Conservation (phyloP, 2,329 filamentous ascomycete species). For the Cladobotryum protrusum region DNA sequence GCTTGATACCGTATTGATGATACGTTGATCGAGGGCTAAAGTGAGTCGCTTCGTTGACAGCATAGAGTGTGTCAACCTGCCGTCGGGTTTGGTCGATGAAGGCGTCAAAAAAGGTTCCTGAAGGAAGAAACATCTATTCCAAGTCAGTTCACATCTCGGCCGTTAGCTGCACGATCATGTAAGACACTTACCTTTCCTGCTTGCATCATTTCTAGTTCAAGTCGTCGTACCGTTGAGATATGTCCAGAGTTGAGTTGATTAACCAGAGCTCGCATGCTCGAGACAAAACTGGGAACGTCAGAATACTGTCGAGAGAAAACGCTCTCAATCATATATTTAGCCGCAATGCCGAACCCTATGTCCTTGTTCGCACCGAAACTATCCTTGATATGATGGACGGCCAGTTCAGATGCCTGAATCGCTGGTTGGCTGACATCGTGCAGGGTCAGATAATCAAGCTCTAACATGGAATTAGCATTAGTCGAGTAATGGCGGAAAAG, state of each 20-base stretch:
- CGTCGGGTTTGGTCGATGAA: slow-evolving; percentile 36
- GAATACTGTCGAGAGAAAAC: slow-evolving; percentile 30
- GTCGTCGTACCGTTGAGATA: slow-evolving; percentile 36
- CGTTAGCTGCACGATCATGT: not conserved
- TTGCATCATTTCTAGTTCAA: slow-evolving; percentile 47
- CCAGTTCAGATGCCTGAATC: slow-evolving; percentile 36
- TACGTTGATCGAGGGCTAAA: slow-evolving; percentile 33
- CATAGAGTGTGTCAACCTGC: slow-evolving; percentile 40
- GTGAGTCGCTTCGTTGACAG: slow-evolving; percentile 8
- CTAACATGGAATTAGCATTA: slow-evolving; percentile 23
- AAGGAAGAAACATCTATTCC: slow-evolving; percentile 31
- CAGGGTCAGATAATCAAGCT: slow-evolving; percentile 41
- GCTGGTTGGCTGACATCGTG: slow-evolving; percentile 21
- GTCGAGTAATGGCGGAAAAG: not conserved
- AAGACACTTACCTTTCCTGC: slow-evolving; percentile 42
- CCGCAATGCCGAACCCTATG: slow-evolving; percentile 30
- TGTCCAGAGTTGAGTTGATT: slow-evolving; percentile 30
- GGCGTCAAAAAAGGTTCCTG: slow-evolving; percentile 32
- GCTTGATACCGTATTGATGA: slow-evolving; percentile 33
- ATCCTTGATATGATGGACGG: slow-evolving; percentile 35
- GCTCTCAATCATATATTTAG: slow-evolving; percentile 30
- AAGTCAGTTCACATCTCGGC: slow-evolving; percentile 12
- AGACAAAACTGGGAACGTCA: slow-evolving; percentile 24
- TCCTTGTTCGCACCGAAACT: slow-evolving; percentile 20
- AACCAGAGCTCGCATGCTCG: slow-evolving; percentile 30